Conservation (phyloP, 2,329 filamentous ascomycete species). For the Phaeomoniella chlamydospora region DNA sequence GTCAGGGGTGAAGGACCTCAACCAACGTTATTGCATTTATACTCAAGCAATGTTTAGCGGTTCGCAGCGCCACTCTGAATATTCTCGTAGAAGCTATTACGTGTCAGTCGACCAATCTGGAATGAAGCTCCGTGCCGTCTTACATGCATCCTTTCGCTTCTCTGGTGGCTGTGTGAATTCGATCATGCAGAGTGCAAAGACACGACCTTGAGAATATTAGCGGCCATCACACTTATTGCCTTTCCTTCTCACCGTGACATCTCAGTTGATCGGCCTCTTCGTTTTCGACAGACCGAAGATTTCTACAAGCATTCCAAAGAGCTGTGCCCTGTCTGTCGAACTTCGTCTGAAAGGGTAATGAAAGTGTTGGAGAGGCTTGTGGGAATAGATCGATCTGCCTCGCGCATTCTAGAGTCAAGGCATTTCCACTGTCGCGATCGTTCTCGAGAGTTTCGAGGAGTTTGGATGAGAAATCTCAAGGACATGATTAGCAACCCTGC, state of each 20-base stretch:
- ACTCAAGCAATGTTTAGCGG: slow-evolving; percentile 49
- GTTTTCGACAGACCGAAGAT: background rate
- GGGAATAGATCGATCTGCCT: background rate
- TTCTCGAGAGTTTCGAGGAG: background rate
- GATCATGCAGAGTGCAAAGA: slow-evolving; percentile 54
- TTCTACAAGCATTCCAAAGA: slow-evolving; percentile 22
- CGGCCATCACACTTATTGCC: background rate
- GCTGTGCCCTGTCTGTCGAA: slow-evolving; percentile 18
- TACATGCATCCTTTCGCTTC: slow-evolving; percentile 14
- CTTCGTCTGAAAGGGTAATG: slow-evolving; percentile 6
- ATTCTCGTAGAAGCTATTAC: slow-evolving; percentile 37
- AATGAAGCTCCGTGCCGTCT: slow-evolving; percentile 11
- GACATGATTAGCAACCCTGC: too few species aligned
- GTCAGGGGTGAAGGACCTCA: too few species aligned
- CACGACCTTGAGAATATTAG: slow-evolving; percentile 21
- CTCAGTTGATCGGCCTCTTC: background rate
- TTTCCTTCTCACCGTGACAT: background rate
- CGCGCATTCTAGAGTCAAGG: background rate
- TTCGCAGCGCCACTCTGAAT: slow-evolving; percentile 53
- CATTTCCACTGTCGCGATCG: background rate
- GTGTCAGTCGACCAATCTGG: slow-evolving; percentile 7
- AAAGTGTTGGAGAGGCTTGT: background rate
- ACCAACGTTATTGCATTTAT: too few species aligned
- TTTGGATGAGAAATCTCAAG: background rate
- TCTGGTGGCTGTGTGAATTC: slow-evolving; percentile 35